Base-by-base conservation (phyloP, 176 grass and related monocot species). In the Eragrostis nindensis region DNA sequence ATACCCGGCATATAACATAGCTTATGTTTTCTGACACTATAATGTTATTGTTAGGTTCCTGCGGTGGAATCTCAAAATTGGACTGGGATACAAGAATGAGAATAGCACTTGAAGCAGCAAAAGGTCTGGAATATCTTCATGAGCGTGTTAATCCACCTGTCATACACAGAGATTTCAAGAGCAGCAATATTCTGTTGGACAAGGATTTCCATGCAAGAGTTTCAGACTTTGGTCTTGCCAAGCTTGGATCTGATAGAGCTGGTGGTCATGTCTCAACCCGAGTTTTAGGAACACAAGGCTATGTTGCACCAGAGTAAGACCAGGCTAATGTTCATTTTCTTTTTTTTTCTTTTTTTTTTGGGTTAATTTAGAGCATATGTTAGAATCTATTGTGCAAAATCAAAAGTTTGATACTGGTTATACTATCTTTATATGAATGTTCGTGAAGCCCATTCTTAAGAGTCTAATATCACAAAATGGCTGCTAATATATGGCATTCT, bases 121-220 rank as follows among this genome's bases (percentile, higher is more conserved):
- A 93, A 95, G 96, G 96, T 73, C 77, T 99, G 32, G 92, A 99
- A 70, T 99, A 95, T 86, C 92, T 99, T 76, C 96, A 99, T 21
- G 96, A 99, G 86, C 93, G 80, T 21, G 90, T 95, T 48, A 90
- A 65, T 68, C 90, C 93, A 62, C 91, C 97, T 62, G 90, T 99
- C 65, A 96, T 99, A 81, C 97, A 99, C 63, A 89, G 93, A 69
- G 93, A 99, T 80, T 95, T 99, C 86, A 99, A 99, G 87, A 99
- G 90, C 85, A 96, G 97, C 87, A 99, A 99, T 80, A 99, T 99
- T 83, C 83, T 99, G 30, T 87, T 99, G 79, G 97, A 95, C 80
- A 89, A 87, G 57, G 88, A 91, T 65, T 99, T 91, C 69, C 88
- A 86, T 84, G 97, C 97, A 73, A 95, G 92, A 84, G 90, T 99